Conservation (phyloP, 2,329 filamentous ascomycete genomes). For the Exophiala dermatitidis region DNA sequence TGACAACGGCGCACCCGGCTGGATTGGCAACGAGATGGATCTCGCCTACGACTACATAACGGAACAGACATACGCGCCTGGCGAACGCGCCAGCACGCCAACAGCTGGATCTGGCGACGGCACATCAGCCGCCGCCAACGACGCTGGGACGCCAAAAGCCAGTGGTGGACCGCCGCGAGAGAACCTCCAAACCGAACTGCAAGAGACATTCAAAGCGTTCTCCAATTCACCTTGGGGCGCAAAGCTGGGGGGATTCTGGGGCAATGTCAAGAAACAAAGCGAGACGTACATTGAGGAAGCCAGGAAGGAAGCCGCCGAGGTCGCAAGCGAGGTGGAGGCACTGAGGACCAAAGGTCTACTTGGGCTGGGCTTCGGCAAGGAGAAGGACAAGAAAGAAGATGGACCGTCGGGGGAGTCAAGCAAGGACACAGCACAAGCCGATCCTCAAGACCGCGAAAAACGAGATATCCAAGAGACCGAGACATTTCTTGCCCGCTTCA, state of each 20-base stretch:
- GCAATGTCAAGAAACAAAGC: conserved; percentile 89
- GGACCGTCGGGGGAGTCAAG: conserved; percentile 29
- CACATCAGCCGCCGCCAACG: conserved; percentile 31
- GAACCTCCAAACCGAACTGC: conserved; percentile 76
- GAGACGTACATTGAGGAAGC: conserved; percentile 81
- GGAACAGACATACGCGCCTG: conserved; percentile 62
- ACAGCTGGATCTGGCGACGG: conserved; percentile 36
- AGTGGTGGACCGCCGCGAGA: conserved; percentile 32
- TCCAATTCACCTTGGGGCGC: conserved; percentile 87
- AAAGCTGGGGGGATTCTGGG: conserved; percentile 78
- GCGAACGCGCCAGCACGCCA: conserved; percentile 38
- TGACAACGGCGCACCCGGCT: neutral
- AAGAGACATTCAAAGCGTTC: conserved; percentile 92
- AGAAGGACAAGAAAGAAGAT: conserved; percentile 29
- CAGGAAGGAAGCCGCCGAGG: conserved; percentile 78
- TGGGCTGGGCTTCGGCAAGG: conserved; percentile 18
- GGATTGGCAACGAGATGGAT: conserved; percentile 58
- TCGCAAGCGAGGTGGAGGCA: conserved; percentile 69
- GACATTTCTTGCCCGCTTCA: conserved; percentile 67
- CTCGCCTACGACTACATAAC: conserved; percentile 94
- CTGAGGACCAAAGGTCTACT: conserved; percentile 50
- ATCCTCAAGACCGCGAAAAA: conserved; percentile 28
- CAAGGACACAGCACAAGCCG: conserved; percentile 21
- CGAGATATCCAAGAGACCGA: conserved; percentile 43
- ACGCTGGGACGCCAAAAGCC: conserved; percentile 24